phyloP scores from a whole-genome alignment of 257 asterid genomes.

The Thymus mandschuricus region DNA sequence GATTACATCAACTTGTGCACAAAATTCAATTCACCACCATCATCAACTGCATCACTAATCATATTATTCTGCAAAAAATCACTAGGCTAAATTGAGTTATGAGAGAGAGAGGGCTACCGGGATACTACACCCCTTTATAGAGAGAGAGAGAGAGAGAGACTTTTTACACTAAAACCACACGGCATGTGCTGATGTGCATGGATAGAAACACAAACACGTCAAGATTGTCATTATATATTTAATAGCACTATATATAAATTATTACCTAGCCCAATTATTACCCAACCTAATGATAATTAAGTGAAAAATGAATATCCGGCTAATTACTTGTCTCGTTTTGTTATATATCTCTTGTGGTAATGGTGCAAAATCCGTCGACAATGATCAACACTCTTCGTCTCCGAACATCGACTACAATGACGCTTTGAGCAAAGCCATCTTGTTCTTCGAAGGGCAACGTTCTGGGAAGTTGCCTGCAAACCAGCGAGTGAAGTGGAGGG shows the following conservation, averaged over 20 bases:
- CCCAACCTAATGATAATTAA: background rate
- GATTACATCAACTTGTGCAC: too few relatives aligned
- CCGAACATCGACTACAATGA: conserved; percentile 42
- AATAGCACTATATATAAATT: background rate
- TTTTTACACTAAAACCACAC: background rate
- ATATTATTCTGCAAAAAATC: too few relatives aligned
- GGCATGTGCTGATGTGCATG: background rate
- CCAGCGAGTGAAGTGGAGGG: conserved; percentile 80
- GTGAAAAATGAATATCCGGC: conserved; percentile 21
- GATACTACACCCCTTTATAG: too few relatives aligned
- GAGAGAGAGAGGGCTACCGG: too few relatives aligned
- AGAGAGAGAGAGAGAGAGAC: too few relatives aligned
- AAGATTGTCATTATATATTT: background rate
- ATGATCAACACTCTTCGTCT: background rate
- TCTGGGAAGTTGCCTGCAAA: conserved; percentile 62
- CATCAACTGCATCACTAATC: too few relatives aligned
- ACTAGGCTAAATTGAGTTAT: too few relatives aligned
- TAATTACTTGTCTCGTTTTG: conserved; percentile 30
- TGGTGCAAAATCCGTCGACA: conserved; percentile 26
- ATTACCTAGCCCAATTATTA: background rate
- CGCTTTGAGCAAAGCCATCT: conserved; percentile 63
- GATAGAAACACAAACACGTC: background rate
- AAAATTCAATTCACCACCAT: too few relatives aligned
- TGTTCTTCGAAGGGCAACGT: conserved; percentile 91
- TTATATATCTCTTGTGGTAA: background rate